Base-by-base conservation (phyloP, 1,139 yeast genomes). In the Geotrichum bryndzae region DNA sequence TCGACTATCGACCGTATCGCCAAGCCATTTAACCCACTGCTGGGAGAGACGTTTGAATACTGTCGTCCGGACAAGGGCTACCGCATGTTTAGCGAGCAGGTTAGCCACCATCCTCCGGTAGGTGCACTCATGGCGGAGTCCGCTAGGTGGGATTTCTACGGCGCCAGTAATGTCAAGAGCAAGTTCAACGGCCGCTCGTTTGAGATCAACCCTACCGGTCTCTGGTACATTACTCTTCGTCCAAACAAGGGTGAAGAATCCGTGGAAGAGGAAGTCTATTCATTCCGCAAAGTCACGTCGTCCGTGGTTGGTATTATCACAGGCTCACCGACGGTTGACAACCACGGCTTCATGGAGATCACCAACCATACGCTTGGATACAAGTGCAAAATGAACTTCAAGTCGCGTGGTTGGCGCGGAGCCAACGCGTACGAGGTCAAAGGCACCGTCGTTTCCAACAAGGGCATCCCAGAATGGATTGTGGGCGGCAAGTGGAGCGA, bases 361-460 rank as follows among this genome's bases (percentile, higher is more conserved):
- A 81, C 79, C 27, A 94, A 95, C 71, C 96, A 90, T 69, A 86
- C 87, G 22, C 88, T 96, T n/a, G 98, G 98, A 13, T 96, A 90
- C 70, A 79, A 79, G 60, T 86, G 94, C 69, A 74, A 81, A 52
- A 80, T 94, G 60, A 85, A 83, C 63, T 85, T 90, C 81, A 94
- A 91, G 72, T 91, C 92, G 63, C 82, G 97, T 67, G 99, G 99
- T 13, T 95, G 99, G 99, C 83, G 96, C 69, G 95, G 96, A 0
- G 81, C 90, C 0, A 85, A 89, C 33, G 97, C 98, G 0, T 92
- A 89, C 73, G 98, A 94, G 74, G 84, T 94, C 57, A 84, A 85
- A 62, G 99, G 99, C 60, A 86, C 84, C 53, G 90, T 90, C 4
- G 75, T 74, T 52, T 85, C 85, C 66, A 68, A 73, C 27, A 69